These are phyloP conservation scores for Dinochytrium kinnereticum DNA, from an alignment of 371 early-diverging fungal species.

Conservation along the genomic window DNA sequence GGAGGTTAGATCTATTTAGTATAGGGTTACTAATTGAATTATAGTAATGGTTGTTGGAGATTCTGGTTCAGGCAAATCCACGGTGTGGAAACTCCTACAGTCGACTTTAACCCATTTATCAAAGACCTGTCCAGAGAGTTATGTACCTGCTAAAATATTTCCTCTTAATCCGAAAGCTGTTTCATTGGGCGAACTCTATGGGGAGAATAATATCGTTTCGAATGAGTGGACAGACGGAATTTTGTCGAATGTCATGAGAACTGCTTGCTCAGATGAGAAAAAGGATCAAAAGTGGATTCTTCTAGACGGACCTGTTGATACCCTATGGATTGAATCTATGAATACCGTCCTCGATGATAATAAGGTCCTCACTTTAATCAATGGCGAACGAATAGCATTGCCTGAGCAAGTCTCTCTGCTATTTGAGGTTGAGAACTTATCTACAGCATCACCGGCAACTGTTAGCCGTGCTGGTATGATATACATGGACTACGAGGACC, in stretches of 20 bases:
- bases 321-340: slow-evolving; percentile 68
- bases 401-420: slow-evolving; percentile 60
- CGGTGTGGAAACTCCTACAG: slow-evolving; percentile 58
- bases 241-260: slow-evolving; percentile 57
- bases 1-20: slow-evolving; percentile 41
- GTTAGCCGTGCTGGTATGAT: slow-evolving; percentile 67
- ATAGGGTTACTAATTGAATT: not conserved
- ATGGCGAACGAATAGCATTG: slow-evolving; percentile 67
- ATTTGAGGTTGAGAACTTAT: slow-evolving; percentile 61
- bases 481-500: slow-evolving; percentile 58
- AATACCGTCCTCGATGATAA: slow-evolving; percentile 69
- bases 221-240: slow-evolving; percentile 70
- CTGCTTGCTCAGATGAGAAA: slow-evolving; percentile 55
- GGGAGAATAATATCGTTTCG: slow-evolving; percentile 54
- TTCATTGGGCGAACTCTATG: slow-evolving; percentile 63
- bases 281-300: slow-evolving; percentile 64
- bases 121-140: slow-evolving; percentile 46
- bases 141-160: slow-evolving; percentile 45
- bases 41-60: slow-evolving; percentile 53
- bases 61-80: slow-evolving; percentile 59
- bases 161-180: slow-evolving; percentile 62
- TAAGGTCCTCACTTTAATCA: slow-evolving; percentile 60
- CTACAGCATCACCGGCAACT: slow-evolving; percentile 64
- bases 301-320: slow-evolving; percentile 66
- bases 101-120: slow-evolving; percentile 42